Conservation (phyloP, 164 flowering plant genomes). For the Piper betle region DNA sequence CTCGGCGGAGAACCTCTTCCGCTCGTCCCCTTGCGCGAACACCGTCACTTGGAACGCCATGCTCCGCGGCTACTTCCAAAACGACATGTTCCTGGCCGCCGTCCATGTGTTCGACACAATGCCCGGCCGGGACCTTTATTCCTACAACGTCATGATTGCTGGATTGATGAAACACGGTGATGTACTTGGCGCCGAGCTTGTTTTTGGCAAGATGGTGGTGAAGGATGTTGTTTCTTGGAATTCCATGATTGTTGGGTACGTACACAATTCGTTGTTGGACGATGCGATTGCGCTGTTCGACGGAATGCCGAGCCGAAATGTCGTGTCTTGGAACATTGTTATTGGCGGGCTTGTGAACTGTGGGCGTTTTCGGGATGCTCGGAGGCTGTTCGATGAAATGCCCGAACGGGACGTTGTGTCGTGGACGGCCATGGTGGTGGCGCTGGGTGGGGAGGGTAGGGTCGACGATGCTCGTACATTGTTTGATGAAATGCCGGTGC, state of each 20-base stretch:
- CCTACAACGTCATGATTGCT: constrained; percentile 43
- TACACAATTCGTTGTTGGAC: constrained; percentile 26
- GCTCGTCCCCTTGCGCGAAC: no score
- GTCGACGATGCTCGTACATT: constrained; percentile 31
- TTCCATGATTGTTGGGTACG: constrained; percentile 48
- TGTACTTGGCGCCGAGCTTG: constrained; percentile 21
- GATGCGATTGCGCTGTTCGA: constrained; percentile 34
- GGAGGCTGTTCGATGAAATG: constrained; percentile 32
- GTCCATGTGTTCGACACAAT: no score
- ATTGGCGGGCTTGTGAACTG: constrained; percentile 31
- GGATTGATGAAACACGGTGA: constrained; percentile 44
- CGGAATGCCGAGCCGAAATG: constrained; percentile 36
- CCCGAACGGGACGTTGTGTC: constrained; percentile 33
- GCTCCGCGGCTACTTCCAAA: no score
- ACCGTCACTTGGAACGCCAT: no score
- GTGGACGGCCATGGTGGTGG: constrained; percentile 51
- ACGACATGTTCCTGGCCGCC: no score
- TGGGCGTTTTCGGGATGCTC: constrained; percentile 23
- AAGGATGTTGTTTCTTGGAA: constrained; percentile 60
- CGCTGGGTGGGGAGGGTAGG: constrained; percentile 24
- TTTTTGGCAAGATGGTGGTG: constrained; percentile 31
- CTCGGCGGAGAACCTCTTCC: no score
- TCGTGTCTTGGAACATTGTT: constrained; percentile 54
- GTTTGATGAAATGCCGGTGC: constrained; percentile 37
- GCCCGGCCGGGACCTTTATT: background rate